A percentile compares a stretch with the other conserved stretches of the same genome.
These are phyloP conservation scores for Penicillium sp. DNA, from an alignment of 2,329 filamentous ascomycete genomes.

Conservation along the genomic window DNA sequence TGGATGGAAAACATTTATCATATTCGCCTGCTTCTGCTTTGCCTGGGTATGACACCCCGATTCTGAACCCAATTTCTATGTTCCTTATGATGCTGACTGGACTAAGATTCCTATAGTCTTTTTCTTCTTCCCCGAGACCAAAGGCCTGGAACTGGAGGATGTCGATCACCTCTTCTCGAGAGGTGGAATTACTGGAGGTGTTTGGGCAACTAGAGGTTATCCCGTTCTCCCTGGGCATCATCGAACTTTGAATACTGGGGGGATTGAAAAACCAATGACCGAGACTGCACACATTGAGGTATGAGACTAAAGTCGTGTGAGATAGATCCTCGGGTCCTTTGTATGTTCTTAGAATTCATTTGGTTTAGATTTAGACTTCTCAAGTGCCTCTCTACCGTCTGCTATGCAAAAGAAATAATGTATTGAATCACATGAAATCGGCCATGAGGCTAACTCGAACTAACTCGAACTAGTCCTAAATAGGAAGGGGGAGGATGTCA, in stretches of 20 bases:
- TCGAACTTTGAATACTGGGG: constrained; percentile 16
- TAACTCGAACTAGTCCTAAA: no score
- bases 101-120: constrained; percentile 55
- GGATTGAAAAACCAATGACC: constrained; percentile 13
- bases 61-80: background rate
- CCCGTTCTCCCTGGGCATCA: constrained; percentile 20
- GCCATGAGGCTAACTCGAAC: no score
- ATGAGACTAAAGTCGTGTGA: background rate
- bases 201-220: constrained; percentile 31
- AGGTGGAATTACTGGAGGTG: constrained; percentile 40
- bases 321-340: background rate
- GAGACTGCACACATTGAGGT: constrained; percentile 4
- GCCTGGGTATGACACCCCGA: constrained; percentile 18
- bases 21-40: constrained; percentile 29
- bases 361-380: background rate
- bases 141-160: constrained; percentile 63
- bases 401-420: no score
- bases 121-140: constrained; percentile 66
- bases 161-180: constrained; percentile 52
- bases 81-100: constrained; percentile 13
- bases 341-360: background rate
- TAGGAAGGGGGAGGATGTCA: no score
- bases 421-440: no score
- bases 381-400: background rate
- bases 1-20: constrained; percentile 33